Percentiles rank a stretch among this genome's conserved stretches.
Evolutionary conservation across 1,139 yeast genomes (phyloP).

Genomic region (Blastobotrys persicus): DNA sequence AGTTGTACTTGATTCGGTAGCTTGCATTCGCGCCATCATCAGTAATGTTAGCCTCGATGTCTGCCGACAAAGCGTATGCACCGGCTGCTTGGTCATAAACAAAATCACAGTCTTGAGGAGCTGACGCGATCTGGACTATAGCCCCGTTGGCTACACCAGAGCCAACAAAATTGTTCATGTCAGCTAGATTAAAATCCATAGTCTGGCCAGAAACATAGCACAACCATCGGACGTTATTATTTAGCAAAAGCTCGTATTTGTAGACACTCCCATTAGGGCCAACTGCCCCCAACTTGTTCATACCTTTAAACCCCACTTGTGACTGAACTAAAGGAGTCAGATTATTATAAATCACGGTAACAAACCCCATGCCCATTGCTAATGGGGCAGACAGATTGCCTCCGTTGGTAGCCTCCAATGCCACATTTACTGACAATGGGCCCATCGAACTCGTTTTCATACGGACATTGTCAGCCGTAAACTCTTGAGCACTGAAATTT

Average conservation of each 20-base stretch:
- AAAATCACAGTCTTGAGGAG: slow-evolving; percentile 42
- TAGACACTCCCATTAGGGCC: slow-evolving; percentile 21
- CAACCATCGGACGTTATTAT: slow-evolving; percentile 54
- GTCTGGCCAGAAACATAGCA: slow-evolving; percentile 48
- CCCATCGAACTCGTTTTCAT: slow-evolving; percentile 31
- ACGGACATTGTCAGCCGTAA: slow-evolving; percentile 26
- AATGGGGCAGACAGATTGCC: slow-evolving; percentile 49
- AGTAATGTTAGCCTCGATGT: slow-evolving; percentile 41
- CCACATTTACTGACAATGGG: slow-evolving; percentile 55
- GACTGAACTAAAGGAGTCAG: slow-evolving; percentile 55
- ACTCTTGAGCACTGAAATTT: slow-evolving; percentile 36
- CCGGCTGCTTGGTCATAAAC: slow-evolving; percentile 61
- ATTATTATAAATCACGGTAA: slow-evolving; percentile 65
- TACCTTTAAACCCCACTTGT: slow-evolving; percentile 55
- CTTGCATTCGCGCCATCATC: slow-evolving; percentile 42
- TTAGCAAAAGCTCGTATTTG: slow-evolving; percentile 45
- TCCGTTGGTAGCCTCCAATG: slow-evolving; percentile 52
- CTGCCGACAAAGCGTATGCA: slow-evolving; percentile 47
- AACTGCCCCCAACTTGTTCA: slow-evolving; percentile 29
- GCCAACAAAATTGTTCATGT: slow-evolving; percentile 44
- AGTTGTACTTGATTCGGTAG: slow-evolving; percentile 51
- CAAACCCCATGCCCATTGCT: slow-evolving; percentile 74
- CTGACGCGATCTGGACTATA: slow-evolving; percentile 55
- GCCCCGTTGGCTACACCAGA: slow-evolving; percentile 46
- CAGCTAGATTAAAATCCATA: slow-evolving; percentile 44